A percentile compares a stretch with the other conserved stretches of the same genome.
phyloP scores from a whole-genome alignment of 768 basidiomycete species.

The Tylopilus sp. region DNA sequence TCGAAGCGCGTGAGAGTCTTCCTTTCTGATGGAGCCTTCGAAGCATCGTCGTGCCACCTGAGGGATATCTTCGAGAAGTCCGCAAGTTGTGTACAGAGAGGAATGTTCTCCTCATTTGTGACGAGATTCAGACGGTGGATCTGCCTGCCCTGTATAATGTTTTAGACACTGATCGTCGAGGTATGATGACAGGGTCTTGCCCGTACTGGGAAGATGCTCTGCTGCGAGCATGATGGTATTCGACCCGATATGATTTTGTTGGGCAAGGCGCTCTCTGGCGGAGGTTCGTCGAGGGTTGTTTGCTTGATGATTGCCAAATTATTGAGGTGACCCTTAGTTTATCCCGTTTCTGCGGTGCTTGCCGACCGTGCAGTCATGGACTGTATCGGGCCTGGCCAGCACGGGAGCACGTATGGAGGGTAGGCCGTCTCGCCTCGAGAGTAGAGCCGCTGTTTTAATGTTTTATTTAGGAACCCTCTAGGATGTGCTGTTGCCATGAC shows the following conservation, averaged over 20 bases:
- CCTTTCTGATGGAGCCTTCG: background rate
- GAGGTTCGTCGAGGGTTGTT: slow-evolving; percentile 50
- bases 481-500: slow-evolving; percentile 96
- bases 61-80: slow-evolving; percentile 77
- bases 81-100: slow-evolving; percentile 86
- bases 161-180: slow-evolving; percentile 1
- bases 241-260: slow-evolving; percentile 90
- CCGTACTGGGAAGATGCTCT: slow-evolving; percentile 92
- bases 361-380: slow-evolving; percentile 92
- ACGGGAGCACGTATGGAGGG: slow-evolving; percentile 96
- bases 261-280: slow-evolving; percentile 96
- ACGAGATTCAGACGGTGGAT: slow-evolving; percentile 93
- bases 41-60: slow-evolving; percentile 89
- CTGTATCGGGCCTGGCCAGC: slow-evolving; percentile 91
- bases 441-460: background rate
- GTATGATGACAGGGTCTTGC: slow-evolving; percentile 63
- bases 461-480: slow-evolving; percentile 70
- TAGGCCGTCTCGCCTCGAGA: slow-evolving; percentile 27
- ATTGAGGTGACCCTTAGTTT: slow-evolving; percentile 50
- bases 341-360: slow-evolving; percentile 94
- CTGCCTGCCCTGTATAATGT: background rate
- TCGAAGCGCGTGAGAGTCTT: background rate
- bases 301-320: background rate
- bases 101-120: slow-evolving; percentile 94
- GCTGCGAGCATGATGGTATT: slow-evolving; percentile 81